Percentiles rank a stretch among this genome's conserved stretches.
Conservation (phyloP, 2,329 filamentous ascomycete species). For the Albophoma yamanashiensis region DNA sequence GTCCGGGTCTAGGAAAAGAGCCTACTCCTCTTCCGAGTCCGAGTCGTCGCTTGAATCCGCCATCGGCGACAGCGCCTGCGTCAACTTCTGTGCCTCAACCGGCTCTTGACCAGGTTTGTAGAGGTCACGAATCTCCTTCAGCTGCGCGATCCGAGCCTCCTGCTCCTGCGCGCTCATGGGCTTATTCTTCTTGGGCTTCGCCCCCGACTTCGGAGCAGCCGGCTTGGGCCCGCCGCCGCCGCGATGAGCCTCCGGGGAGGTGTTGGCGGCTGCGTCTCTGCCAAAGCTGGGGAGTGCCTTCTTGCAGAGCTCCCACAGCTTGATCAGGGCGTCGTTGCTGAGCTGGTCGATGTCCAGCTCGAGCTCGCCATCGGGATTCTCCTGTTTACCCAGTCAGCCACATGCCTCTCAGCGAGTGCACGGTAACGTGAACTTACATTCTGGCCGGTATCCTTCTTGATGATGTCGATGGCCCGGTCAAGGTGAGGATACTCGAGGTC, state of each 20-base stretch:
- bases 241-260: conserved; percentile 20
- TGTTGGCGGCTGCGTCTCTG: conserved; percentile 17
- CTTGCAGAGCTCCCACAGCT: conserved; percentile 36
- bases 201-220: conserved; percentile 16
- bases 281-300: conserved; percentile 30
- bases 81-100: conserved; percentile 13
- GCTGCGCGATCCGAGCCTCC: conserved; percentile 50
- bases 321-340: conserved; percentile 42
- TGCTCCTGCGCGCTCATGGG: conserved; percentile 64
- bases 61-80: conserved; percentile 15
- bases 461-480: conserved; percentile 74
- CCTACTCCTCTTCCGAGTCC: conserved; percentile 36
- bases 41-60: conserved; percentile 32
- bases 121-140: conserved; percentile 41
- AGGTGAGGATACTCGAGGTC: conserved; percentile 71
- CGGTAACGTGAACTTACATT: conserved; percentile 44
- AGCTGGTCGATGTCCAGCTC: conserved; percentile 50
- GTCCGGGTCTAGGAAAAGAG: not conserved
- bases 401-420: not conserved
- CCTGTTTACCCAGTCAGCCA: conserved; percentile 22
- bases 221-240: conserved; percentile 18
- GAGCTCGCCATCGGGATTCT: conserved; percentile 48
- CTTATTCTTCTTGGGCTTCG: conserved; percentile 62
- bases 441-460: conserved; percentile 73
- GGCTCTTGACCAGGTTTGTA: conserved; percentile 25